These are phyloP conservation scores for Kwoniella europaea DNA, from an alignment of 768 basidiomycete species.

Conservation along the genomic window DNA sequence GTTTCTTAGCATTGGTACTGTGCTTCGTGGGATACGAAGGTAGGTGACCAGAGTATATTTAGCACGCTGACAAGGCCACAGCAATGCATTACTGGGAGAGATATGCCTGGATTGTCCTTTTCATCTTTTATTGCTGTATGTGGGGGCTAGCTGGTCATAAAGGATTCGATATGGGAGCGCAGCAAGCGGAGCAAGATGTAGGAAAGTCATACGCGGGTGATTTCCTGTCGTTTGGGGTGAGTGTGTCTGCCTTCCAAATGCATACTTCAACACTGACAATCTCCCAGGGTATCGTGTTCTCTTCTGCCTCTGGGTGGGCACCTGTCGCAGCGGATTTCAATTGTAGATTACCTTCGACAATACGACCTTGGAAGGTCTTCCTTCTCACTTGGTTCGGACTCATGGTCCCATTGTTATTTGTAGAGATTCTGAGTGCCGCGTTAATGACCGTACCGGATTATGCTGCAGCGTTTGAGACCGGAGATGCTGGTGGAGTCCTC, in stretches of 20 bases:
- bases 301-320: slow-evolving; percentile 63
- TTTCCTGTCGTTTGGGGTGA: slow-evolving; percentile 64
- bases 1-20: slow-evolving; percentile 37
- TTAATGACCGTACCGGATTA: slow-evolving; percentile 63
- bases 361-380: slow-evolving; percentile 62
- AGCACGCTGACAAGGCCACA: slow-evolving; percentile 55
- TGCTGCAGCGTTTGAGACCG: slow-evolving; percentile 59
- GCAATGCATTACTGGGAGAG: slow-evolving; percentile 61
- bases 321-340: slow-evolving; percentile 67
- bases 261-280: background rate
- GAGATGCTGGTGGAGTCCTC: slow-evolving; percentile 62
- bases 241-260: background rate
- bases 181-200: slow-evolving; percentile 61
- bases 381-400: slow-evolving; percentile 64
- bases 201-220: slow-evolving; percentile 63
- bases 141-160: slow-evolving; percentile 64
- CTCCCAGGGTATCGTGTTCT: slow-evolving; percentile 61
- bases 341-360: slow-evolving; percentile 62
- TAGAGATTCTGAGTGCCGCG: slow-evolving; percentile 58
- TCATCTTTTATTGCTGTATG: slow-evolving; percentile 63
- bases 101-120: slow-evolving; percentile 64
- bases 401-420: slow-evolving; percentile 60
- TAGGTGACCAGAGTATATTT: background rate
- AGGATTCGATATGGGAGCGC: slow-evolving; percentile 62
- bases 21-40: slow-evolving; percentile 44